Evolutionary conservation across 768 basidiomycete genomes (phyloP).

Genomic region (Hericium alpestre): DNA sequence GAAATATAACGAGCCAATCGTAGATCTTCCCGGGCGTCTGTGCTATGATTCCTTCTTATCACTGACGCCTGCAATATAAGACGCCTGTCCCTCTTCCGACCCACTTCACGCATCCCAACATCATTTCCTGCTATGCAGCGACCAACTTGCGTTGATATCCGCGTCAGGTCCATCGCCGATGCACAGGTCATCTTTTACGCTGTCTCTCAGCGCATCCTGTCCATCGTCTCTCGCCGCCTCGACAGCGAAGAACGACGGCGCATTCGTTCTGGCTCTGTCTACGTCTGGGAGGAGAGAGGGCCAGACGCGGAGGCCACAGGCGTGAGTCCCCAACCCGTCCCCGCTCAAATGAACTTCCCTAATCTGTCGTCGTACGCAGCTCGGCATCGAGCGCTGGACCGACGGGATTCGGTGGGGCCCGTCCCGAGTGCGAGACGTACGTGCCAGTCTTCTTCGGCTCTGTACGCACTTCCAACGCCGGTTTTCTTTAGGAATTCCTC

Average conservation of each 20-base stretch:
- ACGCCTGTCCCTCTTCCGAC: background rate
- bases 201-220: conserved; percentile 44
- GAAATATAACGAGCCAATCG: conserved; percentile 8
- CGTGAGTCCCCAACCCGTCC: conserved; percentile 26
- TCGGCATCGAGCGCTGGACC: conserved; percentile 76
- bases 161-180: conserved; percentile 53
- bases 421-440: conserved; percentile 38
- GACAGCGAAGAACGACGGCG: conserved; percentile 66
- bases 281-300: conserved; percentile 77
- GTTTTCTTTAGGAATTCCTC: conserved; percentile 50
- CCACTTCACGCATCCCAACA: background rate
- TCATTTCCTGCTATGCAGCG: conserved; percentile 36
- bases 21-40: background rate
- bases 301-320: conserved; percentile 56
- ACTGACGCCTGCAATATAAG: conserved; percentile 11
- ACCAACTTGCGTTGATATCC: conserved; percentile 57
- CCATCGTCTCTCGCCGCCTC: conserved; percentile 61
- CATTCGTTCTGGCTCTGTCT: conserved; percentile 64
- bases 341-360: no score
- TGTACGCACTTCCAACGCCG: background rate
- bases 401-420: conserved; percentile 67
- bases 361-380: conserved; percentile 23
- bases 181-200: conserved; percentile 71
- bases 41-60: conserved; percentile 11
- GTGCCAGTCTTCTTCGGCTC: background rate